These are phyloP conservation scores for Cyberlindnera suaveolens DNA, from an alignment of 805 yeast genomes.

Conservation along the genomic window DNA sequence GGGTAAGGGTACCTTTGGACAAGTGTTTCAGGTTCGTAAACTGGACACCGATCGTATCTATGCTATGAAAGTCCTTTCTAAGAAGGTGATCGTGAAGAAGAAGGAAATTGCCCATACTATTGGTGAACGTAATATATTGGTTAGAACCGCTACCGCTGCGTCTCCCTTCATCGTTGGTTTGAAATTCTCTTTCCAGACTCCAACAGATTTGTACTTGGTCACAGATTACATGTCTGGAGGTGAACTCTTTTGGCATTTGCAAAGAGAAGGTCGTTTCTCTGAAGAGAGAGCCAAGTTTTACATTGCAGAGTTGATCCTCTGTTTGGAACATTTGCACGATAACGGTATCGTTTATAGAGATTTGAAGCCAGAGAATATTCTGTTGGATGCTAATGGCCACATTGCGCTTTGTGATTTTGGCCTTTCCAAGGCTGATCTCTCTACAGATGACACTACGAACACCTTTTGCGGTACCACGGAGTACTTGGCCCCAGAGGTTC, in stretches of 20 bases:
- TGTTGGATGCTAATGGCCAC: constrained; percentile 95
- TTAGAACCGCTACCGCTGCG: constrained; percentile 81
- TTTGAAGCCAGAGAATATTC: constrained; percentile 92
- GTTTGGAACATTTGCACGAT: constrained; percentile 91
- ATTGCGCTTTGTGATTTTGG: constrained; percentile 98
- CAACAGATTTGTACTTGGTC: constrained; percentile 83
- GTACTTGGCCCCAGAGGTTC: constrained; percentile 94
- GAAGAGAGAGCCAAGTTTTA: constrained; percentile 96
- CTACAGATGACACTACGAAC: constrained; percentile 81
- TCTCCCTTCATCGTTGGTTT: constrained; percentile 94
- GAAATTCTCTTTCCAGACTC: constrained; percentile 95
- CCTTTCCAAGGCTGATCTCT: constrained; percentile 84
- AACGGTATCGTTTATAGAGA: constrained; percentile 96
- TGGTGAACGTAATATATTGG: constrained; percentile 93
- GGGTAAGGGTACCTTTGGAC: constrained; percentile 98
- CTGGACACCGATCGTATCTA: constrained; percentile 84
- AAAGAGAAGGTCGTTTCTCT: constrained; percentile 88
- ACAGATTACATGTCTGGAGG: constrained; percentile 99
- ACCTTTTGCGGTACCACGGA: constrained; percentile 99
- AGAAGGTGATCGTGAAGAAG: constrained; percentile 91
- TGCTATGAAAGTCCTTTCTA: constrained; percentile 95
- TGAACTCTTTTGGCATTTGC: constrained; percentile 93
- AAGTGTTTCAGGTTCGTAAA: constrained; percentile 93
- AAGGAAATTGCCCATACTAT: constrained; percentile 97
- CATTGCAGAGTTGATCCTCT: constrained; percentile 91